Evolutionary conservation across 2,329 filamentous ascomycete genomes (phyloP), one percentile per base, ranked within the genome.

Genomic region (Xylaria sp.): DNA sequence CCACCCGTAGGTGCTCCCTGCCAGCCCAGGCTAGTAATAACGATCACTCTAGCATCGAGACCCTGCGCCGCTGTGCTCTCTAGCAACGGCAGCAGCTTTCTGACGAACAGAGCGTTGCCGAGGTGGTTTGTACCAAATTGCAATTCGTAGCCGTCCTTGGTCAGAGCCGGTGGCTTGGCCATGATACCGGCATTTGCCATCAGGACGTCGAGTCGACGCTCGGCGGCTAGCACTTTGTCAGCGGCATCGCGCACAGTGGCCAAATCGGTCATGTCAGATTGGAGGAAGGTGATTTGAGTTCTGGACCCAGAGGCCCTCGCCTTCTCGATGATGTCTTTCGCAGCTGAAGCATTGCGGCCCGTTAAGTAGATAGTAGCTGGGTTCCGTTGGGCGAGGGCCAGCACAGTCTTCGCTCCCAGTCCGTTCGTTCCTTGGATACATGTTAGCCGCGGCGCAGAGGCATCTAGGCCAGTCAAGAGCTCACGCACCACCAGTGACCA

Each of bases 81-180:
- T 45, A 69, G 44, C 31, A 70, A 20, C 0, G 10, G 6, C 13
- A 70, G 62, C 31, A 72, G 31, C 36, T 60, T 67, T 22, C 77
- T 74, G 22, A 75, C 77, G 2, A 83, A 71, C 2, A 81, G 74
- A 2, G 81, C 79, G 42, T 82, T 80, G 3, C 79, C 80, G 5
- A 83, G 63, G 62, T 82, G 80, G 60, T 84, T 83, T 1, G 77
- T 80, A 0, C 77, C 80, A 57, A 83, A 81, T 53, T 81, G 78
- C 5, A 79, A 66, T 69, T 84, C 82, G 63, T 82, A 82, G 3
- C 81, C 80, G 20, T 83, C 78, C 5, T 70, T 69, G 1, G 79
- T 81, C 2, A 78, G 71, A 3, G 71, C 73, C 0, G 79, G 72
- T 1, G 78, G 74, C 2, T 63, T 54, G 1, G 74, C 77, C 76